Conservation (phyloP, 2,329 filamentous ascomycete genomes). For the Drechslera avenae region DNA sequence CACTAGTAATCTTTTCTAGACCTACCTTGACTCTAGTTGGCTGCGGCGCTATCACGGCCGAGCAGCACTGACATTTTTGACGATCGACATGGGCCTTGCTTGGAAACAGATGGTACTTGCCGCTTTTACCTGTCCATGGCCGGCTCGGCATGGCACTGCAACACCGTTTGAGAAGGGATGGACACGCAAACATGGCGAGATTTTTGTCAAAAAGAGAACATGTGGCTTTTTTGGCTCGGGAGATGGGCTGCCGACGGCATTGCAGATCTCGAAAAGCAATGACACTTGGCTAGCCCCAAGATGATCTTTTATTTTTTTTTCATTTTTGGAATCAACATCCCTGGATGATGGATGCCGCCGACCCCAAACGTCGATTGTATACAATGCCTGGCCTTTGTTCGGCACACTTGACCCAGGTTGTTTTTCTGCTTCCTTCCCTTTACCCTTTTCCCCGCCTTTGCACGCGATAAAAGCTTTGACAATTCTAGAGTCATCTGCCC, state of each 20-base stretch:
- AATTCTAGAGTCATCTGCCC: neutral
- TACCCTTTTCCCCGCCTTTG: neutral
- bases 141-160: neutral
- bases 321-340: no score
- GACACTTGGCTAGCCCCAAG: no score
- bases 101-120: constrained; percentile 25
- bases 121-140: constrained; percentile 8
- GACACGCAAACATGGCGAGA: neutral
- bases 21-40: neutral
- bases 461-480: neutral
- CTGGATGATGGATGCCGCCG: no score
- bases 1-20: constrained; percentile 6
- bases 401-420: neutral
- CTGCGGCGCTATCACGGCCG: constrained; percentile 1
- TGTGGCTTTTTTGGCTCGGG: constrained; percentile 1
- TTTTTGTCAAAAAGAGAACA: constrained; percentile 1
- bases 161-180: constrained; percentile 5
- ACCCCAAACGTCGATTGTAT: neutral
- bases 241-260: constrained; percentile 4
- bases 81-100: constrained; percentile 15
- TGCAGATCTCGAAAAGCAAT: constrained; percentile 1
- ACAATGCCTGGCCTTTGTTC: neutral
- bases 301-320: no score
- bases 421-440: no score
- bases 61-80: constrained; percentile 7